Evolutionary conservation across 1,284 basidiomycete species (phyloP).

Genomic region (Moesziomyces parantarcticus): DNA sequence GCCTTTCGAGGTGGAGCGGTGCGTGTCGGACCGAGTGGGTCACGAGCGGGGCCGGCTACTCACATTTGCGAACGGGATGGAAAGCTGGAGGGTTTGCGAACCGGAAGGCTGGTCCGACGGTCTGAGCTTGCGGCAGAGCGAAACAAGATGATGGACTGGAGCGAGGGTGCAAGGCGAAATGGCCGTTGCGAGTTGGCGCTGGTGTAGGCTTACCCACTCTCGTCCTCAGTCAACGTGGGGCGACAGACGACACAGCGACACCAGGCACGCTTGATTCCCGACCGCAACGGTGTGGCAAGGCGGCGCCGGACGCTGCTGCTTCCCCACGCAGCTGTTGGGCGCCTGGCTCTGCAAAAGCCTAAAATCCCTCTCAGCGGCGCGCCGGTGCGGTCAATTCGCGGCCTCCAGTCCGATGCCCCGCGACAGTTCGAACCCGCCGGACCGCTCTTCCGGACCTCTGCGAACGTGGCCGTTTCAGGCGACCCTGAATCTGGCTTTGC

Average conservation of each 20-base stretch:
- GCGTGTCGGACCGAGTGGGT: slow-evolving; percentile 32
- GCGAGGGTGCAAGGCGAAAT: slow-evolving; percentile 1
- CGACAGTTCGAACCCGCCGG: slow-evolving; percentile 20
- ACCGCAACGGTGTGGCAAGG: too few relatives aligned
- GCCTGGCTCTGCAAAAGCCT: neutral
- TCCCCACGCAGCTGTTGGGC: neutral
- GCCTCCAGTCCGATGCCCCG: slow-evolving; percentile 4
- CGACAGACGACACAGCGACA: neutral
- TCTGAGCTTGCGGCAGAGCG: neutral
- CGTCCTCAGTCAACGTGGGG: slow-evolving; percentile 18
- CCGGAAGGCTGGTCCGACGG: slow-evolving; percentile 11
- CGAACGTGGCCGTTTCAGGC: too few relatives aligned
- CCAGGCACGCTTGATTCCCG: too few relatives aligned
- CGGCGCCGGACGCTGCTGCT: neutral
- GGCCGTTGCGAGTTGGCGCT: neutral
- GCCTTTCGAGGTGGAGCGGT: slow-evolving; percentile 25
- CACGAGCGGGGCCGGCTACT: neutral
- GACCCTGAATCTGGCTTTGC: too few relatives aligned
- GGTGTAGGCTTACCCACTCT: too few relatives aligned
- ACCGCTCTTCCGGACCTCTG: slow-evolving; percentile 26
- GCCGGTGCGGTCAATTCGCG: slow-evolving; percentile 38
- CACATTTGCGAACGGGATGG: slow-evolving; percentile 1
- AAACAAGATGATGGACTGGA: slow-evolving; percentile 6
- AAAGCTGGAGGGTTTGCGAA: neutral
- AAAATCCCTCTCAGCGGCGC: neutral